Percentiles rank a stretch among this genome's conserved stretches.
These are phyloP conservation scores for Aspergillus sp. DNA, from an alignment of 2,329 filamentous ascomycete species.

Conservation along the genomic window DNA sequence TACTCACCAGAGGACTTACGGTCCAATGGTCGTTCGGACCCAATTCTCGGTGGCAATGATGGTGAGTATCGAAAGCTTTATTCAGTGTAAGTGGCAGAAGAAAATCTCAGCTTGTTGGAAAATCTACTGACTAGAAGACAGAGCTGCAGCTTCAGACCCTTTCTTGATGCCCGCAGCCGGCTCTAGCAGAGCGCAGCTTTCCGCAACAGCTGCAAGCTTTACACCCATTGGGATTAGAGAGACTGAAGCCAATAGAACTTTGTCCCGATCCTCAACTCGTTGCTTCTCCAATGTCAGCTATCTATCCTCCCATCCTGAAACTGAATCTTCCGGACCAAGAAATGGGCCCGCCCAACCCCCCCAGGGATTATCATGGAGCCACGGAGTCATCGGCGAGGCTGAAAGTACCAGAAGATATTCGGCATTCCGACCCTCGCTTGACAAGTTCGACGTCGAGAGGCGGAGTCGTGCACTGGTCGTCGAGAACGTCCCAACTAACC, in stretches of 20 bases:
- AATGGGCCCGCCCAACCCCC: conserved; percentile 7
- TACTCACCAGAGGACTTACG: conserved; percentile 62
- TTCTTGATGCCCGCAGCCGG: conserved; percentile 23
- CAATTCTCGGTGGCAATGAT: conserved; percentile 15
- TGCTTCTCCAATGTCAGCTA: conserved; percentile 16
- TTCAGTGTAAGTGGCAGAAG: conserved; percentile 17
- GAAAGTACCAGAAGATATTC: conserved; percentile 10
- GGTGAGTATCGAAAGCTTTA: conserved; percentile 17
- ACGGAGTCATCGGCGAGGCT: conserved; percentile 23
- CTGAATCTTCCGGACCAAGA: conserved; percentile 12
- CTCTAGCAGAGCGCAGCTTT: conserved; percentile 45
- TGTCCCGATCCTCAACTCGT: conserved; percentile 10
- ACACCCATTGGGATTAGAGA: conserved; percentile 46
- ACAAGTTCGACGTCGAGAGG: conserved; percentile 25
- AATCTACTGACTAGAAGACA: conserved; percentile 8
- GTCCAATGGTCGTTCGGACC: conserved; percentile 32
- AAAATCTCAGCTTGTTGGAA: too few relatives aligned
- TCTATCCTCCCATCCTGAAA: conserved; percentile 19
- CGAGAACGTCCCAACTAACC: conserved; percentile 29
- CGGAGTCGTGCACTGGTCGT: conserved; percentile 30
- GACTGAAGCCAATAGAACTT: conserved; percentile 6
- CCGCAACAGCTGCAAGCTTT: conserved; percentile 63
- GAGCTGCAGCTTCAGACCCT: conserved; percentile 25
- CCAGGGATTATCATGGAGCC: conserved; percentile 14
- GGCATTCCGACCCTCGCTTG: conserved; percentile 10